Conservation (phyloP, 169 alveolate species). For the Plasmodium adleri region DNA sequence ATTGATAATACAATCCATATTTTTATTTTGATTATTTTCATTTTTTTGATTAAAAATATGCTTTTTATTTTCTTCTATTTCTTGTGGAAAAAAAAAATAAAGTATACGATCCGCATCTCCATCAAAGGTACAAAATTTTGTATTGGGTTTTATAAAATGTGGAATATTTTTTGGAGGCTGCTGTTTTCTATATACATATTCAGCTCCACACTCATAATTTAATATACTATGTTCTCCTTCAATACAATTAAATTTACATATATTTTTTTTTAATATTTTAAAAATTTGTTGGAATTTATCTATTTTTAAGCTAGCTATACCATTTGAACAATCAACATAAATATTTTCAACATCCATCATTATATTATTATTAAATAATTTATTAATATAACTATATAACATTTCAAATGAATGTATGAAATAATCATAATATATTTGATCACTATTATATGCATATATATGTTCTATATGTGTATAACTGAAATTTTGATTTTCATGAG, state of each 20-base stretch:
- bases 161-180: conserved; percentile 26
- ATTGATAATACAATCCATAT: background rate
- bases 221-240: conserved; percentile 17
- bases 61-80: background rate
- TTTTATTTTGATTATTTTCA: background rate
- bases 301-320: conserved; percentile 62
- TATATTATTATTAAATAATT: background rate
- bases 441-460: conserved; percentile 45
- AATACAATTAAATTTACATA: conserved; percentile 50
- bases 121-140: conserved; percentile 81
- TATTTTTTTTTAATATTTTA: conserved; percentile 55
- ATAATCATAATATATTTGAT: conserved; percentile 41
- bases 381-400: conserved; percentile 18
- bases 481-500: background rate
- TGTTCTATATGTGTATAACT: background rate
- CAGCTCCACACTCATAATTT: conserved; percentile 78
- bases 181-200: conserved; percentile 77
- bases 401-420: conserved; percentile 31
- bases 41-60: background rate
- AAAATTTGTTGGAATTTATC: conserved; percentile 34
- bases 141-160: background rate
- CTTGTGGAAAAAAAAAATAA: conserved; percentile 69
- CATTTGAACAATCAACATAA: conserved; percentile 69
- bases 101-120: conserved; percentile 84
- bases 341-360: conserved; percentile 27